phyloP scores from a whole-genome alignment of 2,329 filamentous ascomycete genomes.

The Curvularia eragrostidis region DNA sequence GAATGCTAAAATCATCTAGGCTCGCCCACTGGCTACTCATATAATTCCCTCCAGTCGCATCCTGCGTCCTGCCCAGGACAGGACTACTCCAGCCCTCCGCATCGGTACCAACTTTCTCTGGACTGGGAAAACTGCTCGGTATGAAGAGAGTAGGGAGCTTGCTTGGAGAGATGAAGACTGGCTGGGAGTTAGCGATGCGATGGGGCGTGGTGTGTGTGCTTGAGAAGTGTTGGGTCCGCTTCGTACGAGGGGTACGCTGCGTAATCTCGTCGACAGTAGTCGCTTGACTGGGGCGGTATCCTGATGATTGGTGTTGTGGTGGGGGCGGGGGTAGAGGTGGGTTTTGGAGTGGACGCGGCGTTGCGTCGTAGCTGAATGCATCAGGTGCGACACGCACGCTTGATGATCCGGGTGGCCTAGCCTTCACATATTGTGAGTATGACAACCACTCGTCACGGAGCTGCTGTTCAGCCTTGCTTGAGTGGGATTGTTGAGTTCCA shows the following conservation, averaged over 20 bases:
- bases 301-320: constrained; percentile 10
- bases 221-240: constrained; percentile 13
- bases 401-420: constrained; percentile 25
- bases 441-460: constrained; percentile 41
- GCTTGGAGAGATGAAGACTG: constrained; percentile 27
- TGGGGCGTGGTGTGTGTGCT: constrained; percentile 36
- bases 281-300: constrained; percentile 37
- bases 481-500: constrained; percentile 38
- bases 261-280: constrained; percentile 44
- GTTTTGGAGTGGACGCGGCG: constrained; percentile 19
- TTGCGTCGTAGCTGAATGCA: constrained; percentile 36
- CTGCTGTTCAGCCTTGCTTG: constrained; percentile 44
- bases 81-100: constrained; percentile 40
- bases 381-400: constrained; percentile 40
- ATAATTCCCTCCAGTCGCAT: constrained; percentile 7
- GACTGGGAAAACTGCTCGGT: constrained; percentile 45
- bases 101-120: constrained; percentile 24
- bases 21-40: constrained; percentile 29
- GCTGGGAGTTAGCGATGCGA: constrained; percentile 27
- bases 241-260: constrained; percentile 31
- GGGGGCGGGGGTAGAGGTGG: background rate
- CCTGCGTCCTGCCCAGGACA: constrained; percentile 22
- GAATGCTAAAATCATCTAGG: constrained; percentile 46
- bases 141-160: constrained; percentile 43
- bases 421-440: constrained; percentile 42